A percentile compares a stretch with the other conserved stretches of the same genome.
Evolutionary conservation across 192 early-diverging fungal genomes (phyloP).

Genomic region (Podila epigama): DNA sequence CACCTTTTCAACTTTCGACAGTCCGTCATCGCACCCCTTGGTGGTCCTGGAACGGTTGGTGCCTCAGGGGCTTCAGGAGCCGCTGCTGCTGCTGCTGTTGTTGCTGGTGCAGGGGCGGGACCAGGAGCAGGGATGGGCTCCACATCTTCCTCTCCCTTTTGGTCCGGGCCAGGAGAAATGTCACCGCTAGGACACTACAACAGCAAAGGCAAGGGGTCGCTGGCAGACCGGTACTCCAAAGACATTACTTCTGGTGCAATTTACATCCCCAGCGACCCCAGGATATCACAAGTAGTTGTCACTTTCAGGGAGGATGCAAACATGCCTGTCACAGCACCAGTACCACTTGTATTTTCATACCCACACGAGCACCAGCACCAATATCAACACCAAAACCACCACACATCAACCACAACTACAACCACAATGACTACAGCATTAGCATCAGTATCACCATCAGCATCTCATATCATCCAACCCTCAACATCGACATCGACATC

Average conservation of each 20-base stretch:
- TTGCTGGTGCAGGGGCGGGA: not conserved
- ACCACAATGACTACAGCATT: not conserved
- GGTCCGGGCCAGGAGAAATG: not conserved
- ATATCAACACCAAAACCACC: not conserved
- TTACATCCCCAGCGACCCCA: slow-evolving; percentile 13
- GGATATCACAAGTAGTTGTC: slow-evolving; percentile 32
- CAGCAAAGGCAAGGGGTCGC: slow-evolving; percentile 7
- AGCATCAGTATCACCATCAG: no score
- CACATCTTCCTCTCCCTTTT: not conserved
- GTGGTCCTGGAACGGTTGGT: not conserved
- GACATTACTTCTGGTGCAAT: no score
- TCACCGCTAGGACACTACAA: not conserved
- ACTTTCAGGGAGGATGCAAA: slow-evolving; percentile 11
- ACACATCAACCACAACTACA: not conserved
- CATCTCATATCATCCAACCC: not conserved
- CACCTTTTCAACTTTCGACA: slow-evolving; percentile 32
- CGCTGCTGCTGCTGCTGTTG: not conserved
- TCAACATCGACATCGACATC: not conserved
- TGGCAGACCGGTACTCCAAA: not conserved
- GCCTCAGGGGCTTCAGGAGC: not conserved
- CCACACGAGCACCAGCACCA: not conserved
- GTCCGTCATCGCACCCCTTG: slow-evolving; percentile 25
- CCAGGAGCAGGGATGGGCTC: not conserved
- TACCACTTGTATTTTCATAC: not conserved
- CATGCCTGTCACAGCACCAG: not conserved